Conservation (phyloP, 495 filamentous ascomycete species). For the Usnea hakonensis region DNA sequence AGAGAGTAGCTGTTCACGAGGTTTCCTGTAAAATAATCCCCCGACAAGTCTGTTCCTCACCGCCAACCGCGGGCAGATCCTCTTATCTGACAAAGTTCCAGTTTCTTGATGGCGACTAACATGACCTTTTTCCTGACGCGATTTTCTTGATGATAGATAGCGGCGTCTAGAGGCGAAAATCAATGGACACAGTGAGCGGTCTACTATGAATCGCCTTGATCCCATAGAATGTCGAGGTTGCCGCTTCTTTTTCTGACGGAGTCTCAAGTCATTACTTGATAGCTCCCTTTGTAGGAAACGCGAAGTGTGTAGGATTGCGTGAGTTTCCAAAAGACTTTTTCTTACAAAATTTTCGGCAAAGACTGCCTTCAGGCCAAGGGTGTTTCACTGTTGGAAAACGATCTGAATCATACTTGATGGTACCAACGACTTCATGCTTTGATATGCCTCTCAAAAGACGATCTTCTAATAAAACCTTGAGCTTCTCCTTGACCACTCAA, state of each 20-base stretch:
- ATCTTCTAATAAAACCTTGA: not conserved
- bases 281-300: too few species aligned
- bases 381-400: not conserved
- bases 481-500: not conserved
- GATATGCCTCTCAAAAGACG: not conserved
- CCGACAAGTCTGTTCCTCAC: conserved; percentile 35
- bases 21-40: not conserved
- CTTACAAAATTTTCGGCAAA: not conserved
- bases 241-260: not conserved
- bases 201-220: not conserved
- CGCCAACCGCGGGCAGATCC: conserved; percentile 37
- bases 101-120: conserved; percentile 42
- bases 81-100: conserved; percentile 42
- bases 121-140: conserved; percentile 46
- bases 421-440: not conserved
- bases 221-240: not conserved
- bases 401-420: not conserved
- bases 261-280: too few species aligned
- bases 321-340: too few species aligned
- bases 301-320: too few species aligned
- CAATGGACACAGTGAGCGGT: not conserved
- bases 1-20: not conserved
- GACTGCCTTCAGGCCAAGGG: not conserved
- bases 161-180: not conserved
- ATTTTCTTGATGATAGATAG: conserved; percentile 38